These are phyloP conservation scores for Pistacia vera DNA, from an alignment of 345 rosid genomes.

Conservation along the genomic window DNA sequence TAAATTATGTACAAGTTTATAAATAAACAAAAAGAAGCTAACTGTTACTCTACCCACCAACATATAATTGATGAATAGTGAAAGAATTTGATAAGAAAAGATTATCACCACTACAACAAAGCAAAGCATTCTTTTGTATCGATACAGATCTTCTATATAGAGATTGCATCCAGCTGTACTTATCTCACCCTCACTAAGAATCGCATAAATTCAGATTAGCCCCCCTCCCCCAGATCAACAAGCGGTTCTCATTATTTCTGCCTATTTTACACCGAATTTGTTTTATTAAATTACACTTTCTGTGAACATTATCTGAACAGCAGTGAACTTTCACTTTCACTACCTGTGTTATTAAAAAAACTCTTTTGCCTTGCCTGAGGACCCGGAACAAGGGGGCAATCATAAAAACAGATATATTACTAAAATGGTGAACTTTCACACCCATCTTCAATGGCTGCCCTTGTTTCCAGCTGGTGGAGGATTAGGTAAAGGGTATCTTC, in stretches of 20 bases:
- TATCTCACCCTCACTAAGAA: not conserved
- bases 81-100: not conserved
- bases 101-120: conserved; percentile 3
- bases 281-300: too few species aligned
- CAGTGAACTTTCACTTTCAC: not conserved
- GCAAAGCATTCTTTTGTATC: too few species aligned
- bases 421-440: not conserved
- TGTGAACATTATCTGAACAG: not conserved
- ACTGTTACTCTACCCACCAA: too few species aligned
- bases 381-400: not conserved
- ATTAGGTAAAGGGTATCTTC: not conserved
- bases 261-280: too few species aligned
- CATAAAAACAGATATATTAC: not conserved
- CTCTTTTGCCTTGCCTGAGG: conserved; percentile 8
- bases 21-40: not conserved
- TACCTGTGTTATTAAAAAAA: not conserved
- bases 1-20: not conserved
- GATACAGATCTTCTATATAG: not conserved
- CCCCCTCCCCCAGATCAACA: not conserved
- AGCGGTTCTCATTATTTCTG: not conserved
- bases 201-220: not conserved
- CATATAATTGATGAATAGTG: not conserved
- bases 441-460: conserved; percentile 9
- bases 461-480: conserved; percentile 17
- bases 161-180: conserved; percentile 7